These are phyloP conservation scores for Leccinum glutinopallens DNA, from an alignment of 1,284 basidiomycete genomes.

Conservation along the genomic window DNA sequence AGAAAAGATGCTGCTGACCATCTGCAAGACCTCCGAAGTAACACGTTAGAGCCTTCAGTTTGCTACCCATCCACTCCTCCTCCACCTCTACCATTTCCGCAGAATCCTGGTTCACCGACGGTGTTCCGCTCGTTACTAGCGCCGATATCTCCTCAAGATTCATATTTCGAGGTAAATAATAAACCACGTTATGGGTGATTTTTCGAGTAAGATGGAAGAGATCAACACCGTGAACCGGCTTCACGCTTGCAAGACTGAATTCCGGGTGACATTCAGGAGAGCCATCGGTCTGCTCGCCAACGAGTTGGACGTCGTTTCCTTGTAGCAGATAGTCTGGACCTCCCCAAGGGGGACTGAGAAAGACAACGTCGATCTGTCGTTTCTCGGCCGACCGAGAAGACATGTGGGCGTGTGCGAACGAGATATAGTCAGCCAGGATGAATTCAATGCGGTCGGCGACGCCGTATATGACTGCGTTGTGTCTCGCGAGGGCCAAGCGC, in stretches of 20 bases:
- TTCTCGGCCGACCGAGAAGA: constrained; percentile 32
- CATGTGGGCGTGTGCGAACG: constrained; percentile 70
- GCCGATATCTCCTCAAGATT: constrained; percentile 72
- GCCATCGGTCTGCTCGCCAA: constrained; percentile 20
- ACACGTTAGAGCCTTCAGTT: constrained; percentile 83
- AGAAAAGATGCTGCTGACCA: constrained; percentile 66
- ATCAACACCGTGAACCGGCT: constrained; percentile 80
- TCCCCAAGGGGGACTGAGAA: constrained; percentile 94
- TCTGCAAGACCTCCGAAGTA: constrained; percentile 76
- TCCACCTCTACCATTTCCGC: constrained; percentile 75
- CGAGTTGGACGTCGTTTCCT: constrained; percentile 14
- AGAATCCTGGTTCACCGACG: constrained; percentile 18
- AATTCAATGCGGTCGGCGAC: constrained; percentile 95
- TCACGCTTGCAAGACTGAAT: constrained; percentile 72
- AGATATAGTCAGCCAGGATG: constrained; percentile 83
- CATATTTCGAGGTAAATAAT: constrained; percentile 88
- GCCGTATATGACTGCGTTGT: constrained; percentile 93
- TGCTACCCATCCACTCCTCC: constrained; percentile 87
- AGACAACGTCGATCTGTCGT: constrained; percentile 80
- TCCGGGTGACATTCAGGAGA: constrained; percentile 44
- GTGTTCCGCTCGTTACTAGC: constrained; percentile 40
- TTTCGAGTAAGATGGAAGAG: constrained; percentile 74
- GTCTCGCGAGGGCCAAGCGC: constrained; percentile 83
- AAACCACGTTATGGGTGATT: constrained; percentile 83
- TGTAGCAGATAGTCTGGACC: constrained; percentile 71